Percentiles rank a stretch among this genome's conserved stretches.
These are phyloP conservation scores for Carex kokanica DNA, from an alignment of 176 grass and related monocot genomes.

Conservation along the genomic window DNA sequence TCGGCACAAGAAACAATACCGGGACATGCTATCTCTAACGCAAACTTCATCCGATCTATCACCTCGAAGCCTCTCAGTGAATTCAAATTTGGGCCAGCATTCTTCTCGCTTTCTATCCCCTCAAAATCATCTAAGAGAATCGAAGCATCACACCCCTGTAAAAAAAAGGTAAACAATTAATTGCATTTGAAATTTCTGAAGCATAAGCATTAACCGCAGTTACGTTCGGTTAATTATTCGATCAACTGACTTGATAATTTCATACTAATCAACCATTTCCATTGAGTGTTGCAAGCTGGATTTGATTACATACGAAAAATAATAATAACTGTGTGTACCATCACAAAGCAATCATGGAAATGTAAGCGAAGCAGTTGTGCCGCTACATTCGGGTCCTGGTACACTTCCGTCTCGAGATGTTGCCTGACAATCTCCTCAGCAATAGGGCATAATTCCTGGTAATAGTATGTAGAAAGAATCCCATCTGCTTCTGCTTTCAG, in stretches of 20 bases:
- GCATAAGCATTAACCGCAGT: neutral
- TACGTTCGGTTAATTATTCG: neutral
- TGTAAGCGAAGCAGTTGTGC: slow-evolving; percentile 44
- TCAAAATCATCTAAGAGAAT: slow-evolving; percentile 37
- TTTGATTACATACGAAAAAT: neutral
- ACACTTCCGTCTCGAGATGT: slow-evolving; percentile 21
- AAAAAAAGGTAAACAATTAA: neutral
- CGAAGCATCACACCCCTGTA: slow-evolving; percentile 47
- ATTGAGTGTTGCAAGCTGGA: neutral
- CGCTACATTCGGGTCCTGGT: slow-evolving; percentile 35
- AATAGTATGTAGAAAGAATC: slow-evolving; percentile 39
- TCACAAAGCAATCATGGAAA: slow-evolving; percentile 54
- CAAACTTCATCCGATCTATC: slow-evolving; percentile 41
- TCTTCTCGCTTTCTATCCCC: slow-evolving; percentile 43
- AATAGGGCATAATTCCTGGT: slow-evolving; percentile 41
- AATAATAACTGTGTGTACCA: slow-evolving; percentile 19
- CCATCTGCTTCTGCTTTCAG: slow-evolving; percentile 6
- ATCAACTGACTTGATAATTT: neutral
- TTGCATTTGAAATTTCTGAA: neutral
- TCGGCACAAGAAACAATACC: slow-evolving; percentile 51
- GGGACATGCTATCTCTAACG: slow-evolving; percentile 45
- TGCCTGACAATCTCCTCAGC: slow-evolving; percentile 46
- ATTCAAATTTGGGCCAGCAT: slow-evolving; percentile 38
- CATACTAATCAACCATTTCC: neutral
- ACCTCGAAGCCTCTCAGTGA: slow-evolving; percentile 50